These are phyloP conservation scores for Skeletonema grethae DNA, from an alignment of 108 stramenopile species.

Conservation along the genomic window DNA sequence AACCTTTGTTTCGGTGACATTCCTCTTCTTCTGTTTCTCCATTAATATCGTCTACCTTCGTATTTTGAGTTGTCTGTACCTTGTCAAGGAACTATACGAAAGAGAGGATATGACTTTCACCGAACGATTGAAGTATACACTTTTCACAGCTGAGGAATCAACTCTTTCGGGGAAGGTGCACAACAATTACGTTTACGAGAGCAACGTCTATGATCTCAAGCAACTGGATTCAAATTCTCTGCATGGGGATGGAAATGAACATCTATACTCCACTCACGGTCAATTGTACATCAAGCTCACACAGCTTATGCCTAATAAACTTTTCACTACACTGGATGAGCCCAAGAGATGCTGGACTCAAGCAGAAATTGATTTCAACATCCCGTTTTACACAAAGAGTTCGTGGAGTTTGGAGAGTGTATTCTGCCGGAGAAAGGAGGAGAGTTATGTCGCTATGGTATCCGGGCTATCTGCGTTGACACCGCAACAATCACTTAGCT, in stretches of 20 bases:
- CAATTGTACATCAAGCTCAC: constrained; percentile 5
- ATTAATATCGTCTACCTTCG: not conserved
- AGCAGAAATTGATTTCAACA: constrained; percentile 3
- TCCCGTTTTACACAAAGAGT: constrained; percentile 18
- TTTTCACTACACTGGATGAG: constrained; percentile 2
- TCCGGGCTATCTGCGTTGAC: constrained; percentile 14
- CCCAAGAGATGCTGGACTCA: constrained; percentile 17
- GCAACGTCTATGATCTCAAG: not conserved
- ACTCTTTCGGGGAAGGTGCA: constrained; percentile 3
- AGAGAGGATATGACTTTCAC: not conserved
- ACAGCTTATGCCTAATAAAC: constrained; percentile 6
- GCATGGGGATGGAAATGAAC: not conserved
- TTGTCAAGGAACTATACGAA: not conserved
- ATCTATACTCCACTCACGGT: constrained; percentile 4
- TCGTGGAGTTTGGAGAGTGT: constrained; percentile 22
- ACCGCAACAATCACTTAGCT: not conserved
- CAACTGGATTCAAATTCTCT: not conserved
- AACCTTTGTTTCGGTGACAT: not conserved
- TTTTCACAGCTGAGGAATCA: not conserved
- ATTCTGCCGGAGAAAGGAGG: constrained; percentile 3
- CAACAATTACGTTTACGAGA: not conserved
- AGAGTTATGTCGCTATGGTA: constrained; percentile 2
- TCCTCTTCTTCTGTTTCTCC: not conserved
- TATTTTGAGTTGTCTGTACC: not conserved
- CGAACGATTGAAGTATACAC: not conserved